Percentiles rank a stretch among this genome's conserved stretches.
Evolutionary conservation across 2,329 filamentous ascomycete species (phyloP).

Genomic region (Aspergillus novoparasiticus): DNA sequence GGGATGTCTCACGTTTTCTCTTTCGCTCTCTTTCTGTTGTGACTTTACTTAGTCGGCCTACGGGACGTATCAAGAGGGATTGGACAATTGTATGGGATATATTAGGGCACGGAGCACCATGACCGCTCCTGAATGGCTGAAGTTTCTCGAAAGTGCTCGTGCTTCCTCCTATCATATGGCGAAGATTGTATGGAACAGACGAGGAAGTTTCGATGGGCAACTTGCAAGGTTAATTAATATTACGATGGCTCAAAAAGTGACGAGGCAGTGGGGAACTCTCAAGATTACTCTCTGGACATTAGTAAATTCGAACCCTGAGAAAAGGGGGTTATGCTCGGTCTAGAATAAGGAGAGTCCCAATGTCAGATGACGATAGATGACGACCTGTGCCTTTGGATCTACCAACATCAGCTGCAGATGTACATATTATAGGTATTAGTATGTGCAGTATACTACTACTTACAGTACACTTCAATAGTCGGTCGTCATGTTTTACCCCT

Average conservation of each 20-base stretch:
- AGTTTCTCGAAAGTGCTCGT: neutral
- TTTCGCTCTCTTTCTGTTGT: neutral
- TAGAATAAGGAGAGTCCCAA: neutral
- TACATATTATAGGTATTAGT: neutral
- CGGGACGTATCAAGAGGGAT: neutral
- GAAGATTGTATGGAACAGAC: neutral
- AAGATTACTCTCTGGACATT: neutral
- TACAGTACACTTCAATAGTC: too few species aligned
- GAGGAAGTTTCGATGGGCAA: neutral
- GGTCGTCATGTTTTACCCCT: neutral
- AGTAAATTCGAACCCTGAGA: slow-evolving; percentile 4
- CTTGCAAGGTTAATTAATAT: neutral
- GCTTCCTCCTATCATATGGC: neutral
- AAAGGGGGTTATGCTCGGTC: neutral
- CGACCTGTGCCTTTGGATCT: neutral
- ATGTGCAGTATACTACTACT: too few species aligned
- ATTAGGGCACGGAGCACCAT: neutral
- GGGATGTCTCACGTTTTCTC: neutral
- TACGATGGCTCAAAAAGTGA: slow-evolving; percentile 1
- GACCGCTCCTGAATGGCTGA: neutral
- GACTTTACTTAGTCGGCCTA: neutral
- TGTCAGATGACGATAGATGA: neutral
- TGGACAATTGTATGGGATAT: neutral
- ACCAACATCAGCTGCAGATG: neutral
- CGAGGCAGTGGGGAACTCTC: neutral